Evolutionary conservation across 2,329 filamentous ascomycete genomes (phyloP).

Genomic region (Daldinia eschscholtzii): DNA sequence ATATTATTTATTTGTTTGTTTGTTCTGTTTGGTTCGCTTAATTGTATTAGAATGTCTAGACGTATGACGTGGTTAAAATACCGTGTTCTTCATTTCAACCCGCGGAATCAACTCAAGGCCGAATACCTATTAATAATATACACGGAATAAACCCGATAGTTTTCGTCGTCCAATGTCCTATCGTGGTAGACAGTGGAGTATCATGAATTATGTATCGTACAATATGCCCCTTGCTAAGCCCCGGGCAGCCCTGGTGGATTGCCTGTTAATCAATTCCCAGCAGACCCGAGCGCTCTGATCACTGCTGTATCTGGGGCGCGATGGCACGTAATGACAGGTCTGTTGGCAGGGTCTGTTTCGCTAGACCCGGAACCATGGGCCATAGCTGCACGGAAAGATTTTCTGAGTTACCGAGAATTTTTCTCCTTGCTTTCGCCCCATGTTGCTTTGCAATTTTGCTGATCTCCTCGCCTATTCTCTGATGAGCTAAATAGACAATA

Average conservation of each 20-base stretch:
- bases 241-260: constrained; percentile 1
- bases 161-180: background rate
- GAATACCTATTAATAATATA: background rate
- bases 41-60: background rate
- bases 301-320: constrained; percentile 20
- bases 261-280: background rate
- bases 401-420: constrained; percentile 15
- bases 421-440: constrained; percentile 9
- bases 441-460: background rate
- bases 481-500: background rate
- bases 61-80: background rate
- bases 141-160: background rate
- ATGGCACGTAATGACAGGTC: constrained; percentile 3
- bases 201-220: background rate
- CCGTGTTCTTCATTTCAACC: background rate
- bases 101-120: background rate
- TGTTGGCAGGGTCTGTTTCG: constrained; percentile 15
- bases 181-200: background rate
- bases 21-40: constrained; percentile 3
- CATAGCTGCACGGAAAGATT: constrained; percentile 21
- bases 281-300: constrained; percentile 35
- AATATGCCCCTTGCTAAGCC: background rate
- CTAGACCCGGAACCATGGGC: constrained; percentile 35
- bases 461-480: background rate
- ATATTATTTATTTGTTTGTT: background rate